Conservation (phyloP, 768 basidiomycete genomes). For the Panus rudis region DNA sequence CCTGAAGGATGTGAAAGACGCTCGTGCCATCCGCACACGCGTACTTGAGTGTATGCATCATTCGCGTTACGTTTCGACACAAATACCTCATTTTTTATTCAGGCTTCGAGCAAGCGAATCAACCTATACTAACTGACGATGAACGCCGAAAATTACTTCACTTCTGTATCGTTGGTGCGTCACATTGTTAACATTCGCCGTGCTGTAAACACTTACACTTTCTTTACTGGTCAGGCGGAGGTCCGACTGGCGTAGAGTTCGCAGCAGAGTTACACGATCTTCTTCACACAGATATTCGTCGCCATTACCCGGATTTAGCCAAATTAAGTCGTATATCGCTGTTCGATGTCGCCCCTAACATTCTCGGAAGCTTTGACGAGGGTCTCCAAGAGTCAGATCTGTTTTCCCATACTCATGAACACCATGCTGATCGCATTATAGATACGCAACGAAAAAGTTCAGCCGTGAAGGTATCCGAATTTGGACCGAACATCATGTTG, state of each 20-base stretch:
- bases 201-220: neutral
- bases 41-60: conserved; percentile 59
- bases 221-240: conserved; percentile 42
- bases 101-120: conserved; percentile 84
- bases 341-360: conserved; percentile 75
- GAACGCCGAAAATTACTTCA: conserved; percentile 72
- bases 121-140: conserved; percentile 67
- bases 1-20: conserved; percentile 73
- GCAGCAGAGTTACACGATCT: conserved; percentile 79
- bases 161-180: conserved; percentile 79
- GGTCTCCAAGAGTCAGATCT: conserved; percentile 47
- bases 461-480: conserved; percentile 69
- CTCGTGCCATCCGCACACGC: conserved; percentile 60
- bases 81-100: no score
- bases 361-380: conserved; percentile 69
- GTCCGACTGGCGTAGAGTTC: conserved; percentile 78
- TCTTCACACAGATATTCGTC: conserved; percentile 54
- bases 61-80: neutral
- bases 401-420: conserved; percentile 2
- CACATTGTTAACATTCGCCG: neutral
- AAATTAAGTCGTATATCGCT: conserved; percentile 65
- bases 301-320: conserved; percentile 57
- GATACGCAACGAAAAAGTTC: conserved; percentile 66
- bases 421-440: conserved; percentile 16
- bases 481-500: conserved; percentile 67